Percentiles rank a stretch among this genome's conserved stretches.
Evolutionary conservation across 805 yeast species (phyloP).

Genomic region (Phaffomyces thermotolerans): DNA sequence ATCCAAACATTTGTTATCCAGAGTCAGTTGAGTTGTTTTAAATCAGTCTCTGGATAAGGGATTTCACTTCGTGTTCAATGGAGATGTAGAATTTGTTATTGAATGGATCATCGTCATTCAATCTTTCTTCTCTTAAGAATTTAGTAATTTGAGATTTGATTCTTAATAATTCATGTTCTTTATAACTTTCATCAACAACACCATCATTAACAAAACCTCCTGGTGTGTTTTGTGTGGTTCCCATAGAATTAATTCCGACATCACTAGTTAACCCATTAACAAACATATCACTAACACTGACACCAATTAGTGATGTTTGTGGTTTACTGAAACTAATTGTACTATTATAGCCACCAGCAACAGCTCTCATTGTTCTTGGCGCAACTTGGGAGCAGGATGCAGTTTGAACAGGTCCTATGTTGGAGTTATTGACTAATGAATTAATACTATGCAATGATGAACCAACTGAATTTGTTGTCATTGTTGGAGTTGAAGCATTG

Average conservation of each 20-base stretch:
- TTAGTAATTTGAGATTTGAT: conserved; percentile 23
- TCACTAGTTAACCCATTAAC: conserved; percentile 22
- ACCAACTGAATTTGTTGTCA: neutral
- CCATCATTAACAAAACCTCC: conserved; percentile 5
- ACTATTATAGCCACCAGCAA: conserved; percentile 15
- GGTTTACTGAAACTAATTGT: conserved; percentile 15
- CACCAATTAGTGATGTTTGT: conserved; percentile 14
- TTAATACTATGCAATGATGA: conserved; percentile 3
- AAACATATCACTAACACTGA: conserved; percentile 23
- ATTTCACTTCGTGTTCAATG: conserved; percentile 23
- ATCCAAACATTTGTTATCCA: neutral
- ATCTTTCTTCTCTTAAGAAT: conserved; percentile 23
- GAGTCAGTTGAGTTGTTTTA: neutral
- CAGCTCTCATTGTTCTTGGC: conserved; percentile 26
- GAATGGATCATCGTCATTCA: conserved; percentile 24
- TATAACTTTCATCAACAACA: conserved; percentile 20
- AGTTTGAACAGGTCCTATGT: conserved; percentile 12
- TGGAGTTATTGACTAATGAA: neutral
- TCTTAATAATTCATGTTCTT: conserved; percentile 23
- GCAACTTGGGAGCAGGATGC: conserved; percentile 27
- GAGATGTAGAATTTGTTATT: conserved; percentile 22
- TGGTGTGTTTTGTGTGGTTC: neutral
- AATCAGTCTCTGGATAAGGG: conserved; percentile 23
- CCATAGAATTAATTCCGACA: neutral
- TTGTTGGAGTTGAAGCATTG: conserved; percentile 3